Conservation (phyloP, 305 asterid species). For the Striga hermonthica region DNA sequence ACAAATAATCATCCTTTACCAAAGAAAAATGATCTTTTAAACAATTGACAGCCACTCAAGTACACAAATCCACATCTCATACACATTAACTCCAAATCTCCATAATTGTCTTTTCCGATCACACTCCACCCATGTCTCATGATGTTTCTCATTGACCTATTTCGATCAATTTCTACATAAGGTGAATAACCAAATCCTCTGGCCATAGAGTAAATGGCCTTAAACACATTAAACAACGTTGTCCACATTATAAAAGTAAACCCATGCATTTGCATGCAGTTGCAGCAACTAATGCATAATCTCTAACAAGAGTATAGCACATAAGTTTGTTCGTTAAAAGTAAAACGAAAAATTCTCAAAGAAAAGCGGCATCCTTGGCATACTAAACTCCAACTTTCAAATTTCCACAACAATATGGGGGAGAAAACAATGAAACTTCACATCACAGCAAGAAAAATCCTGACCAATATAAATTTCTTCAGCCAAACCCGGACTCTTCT, state of each 20-base stretch:
- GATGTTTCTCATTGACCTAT: not conserved
- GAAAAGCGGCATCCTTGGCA: constrained; percentile 5
- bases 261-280: not conserved
- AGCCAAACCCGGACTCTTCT: no score
- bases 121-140: not conserved
- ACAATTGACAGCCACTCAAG: not conserved
- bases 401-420: not conserved
- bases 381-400: not conserved
- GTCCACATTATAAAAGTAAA: no score
- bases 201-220: not conserved
- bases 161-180: not conserved
- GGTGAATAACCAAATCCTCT: not conserved
- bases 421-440: not conserved
- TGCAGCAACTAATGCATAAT: not conserved
- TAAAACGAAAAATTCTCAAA: no score
- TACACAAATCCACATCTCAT: not conserved
- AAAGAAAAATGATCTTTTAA: not conserved
- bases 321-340: no score
- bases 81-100: not conserved
- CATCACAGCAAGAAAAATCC: no score
- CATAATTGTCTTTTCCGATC: not conserved
- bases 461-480: no score
- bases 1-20: not conserved
- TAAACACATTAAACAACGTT: not conserved
- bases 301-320: constrained; percentile 11